Evolutionary conservation across 192 early-diverging fungal genomes (phyloP).

Genomic region (Linderina pennispora): DNA sequence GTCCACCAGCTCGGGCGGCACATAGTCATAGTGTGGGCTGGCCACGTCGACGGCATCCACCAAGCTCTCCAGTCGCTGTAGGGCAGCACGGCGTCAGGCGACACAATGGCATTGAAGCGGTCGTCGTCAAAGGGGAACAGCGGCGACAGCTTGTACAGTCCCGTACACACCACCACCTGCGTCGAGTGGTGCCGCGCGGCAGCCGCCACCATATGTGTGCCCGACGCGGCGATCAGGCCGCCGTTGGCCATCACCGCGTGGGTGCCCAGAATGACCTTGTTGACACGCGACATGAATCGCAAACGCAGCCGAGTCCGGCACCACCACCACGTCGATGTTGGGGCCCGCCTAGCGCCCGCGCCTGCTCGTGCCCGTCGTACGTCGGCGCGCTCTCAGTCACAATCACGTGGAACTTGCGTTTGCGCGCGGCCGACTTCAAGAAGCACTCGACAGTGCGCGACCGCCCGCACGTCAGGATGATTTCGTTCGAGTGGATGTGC

Average conservation of each 20-base stretch:
- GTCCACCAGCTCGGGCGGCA: constrained; percentile 82
- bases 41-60: constrained; percentile 72
- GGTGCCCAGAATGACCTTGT: constrained; percentile 92
- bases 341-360: constrained; percentile 59
- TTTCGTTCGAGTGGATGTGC: constrained; percentile 93
- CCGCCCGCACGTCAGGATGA: constrained; percentile 88
- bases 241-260: constrained; percentile 94
- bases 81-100: constrained; percentile 74
- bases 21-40: constrained; percentile 92
- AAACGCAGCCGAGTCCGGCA: constrained; percentile 90
- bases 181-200: constrained; percentile 91
- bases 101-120: constrained; percentile 66
- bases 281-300: constrained; percentile 96
- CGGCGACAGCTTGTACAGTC: constrained; percentile 84
- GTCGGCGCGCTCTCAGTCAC: constrained; percentile 88
- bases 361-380: constrained; percentile 86
- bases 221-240: constrained; percentile 76
- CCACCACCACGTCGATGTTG: constrained; percentile 87
- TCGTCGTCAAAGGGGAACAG: constrained; percentile 86
- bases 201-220: constrained; percentile 75
- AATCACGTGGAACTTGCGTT: constrained; percentile 90
- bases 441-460: constrained; percentile 84
- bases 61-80: constrained; percentile 76
- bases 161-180: constrained; percentile 89
- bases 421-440: constrained; percentile 75